A percentile compares a stretch with the other conserved stretches of the same genome.
phyloP scores from a whole-genome alignment of 1,284 basidiomycete species.

The Sanguinoderma infundibulare region DNA sequence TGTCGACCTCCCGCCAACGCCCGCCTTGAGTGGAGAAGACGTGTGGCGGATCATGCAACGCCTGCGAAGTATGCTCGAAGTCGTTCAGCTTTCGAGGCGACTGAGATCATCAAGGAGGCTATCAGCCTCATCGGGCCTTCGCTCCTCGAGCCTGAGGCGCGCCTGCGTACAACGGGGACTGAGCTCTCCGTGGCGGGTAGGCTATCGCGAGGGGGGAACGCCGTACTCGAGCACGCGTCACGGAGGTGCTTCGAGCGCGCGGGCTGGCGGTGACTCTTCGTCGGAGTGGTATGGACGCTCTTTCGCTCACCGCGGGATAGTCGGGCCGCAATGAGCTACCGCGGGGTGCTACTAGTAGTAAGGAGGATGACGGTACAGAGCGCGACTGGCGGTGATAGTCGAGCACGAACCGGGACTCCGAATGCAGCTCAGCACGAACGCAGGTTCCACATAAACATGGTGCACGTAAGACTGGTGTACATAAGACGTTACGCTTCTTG shows the following conservation, averaged over 20 bases:
- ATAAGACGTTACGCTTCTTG: too few species aligned
- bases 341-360: too few species aligned
- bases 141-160: neutral
- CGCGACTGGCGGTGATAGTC: neutral
- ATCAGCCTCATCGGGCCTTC: slow-evolving; percentile 1
- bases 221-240: slow-evolving; percentile 1
- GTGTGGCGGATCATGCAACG: slow-evolving; percentile 55
- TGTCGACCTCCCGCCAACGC: slow-evolving; percentile 48
- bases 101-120: neutral
- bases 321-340: neutral
- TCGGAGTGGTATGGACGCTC: neutral
- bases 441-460: neutral
- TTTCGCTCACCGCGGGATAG: neutral
- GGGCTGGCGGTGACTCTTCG: neutral
- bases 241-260: neutral
- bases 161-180: neutral
- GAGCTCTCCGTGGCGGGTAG: slow-evolving; percentile 4
- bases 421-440: too few species aligned
- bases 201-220: slow-evolving; percentile 2
- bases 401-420: neutral
- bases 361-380: neutral
- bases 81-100: neutral
- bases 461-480: too few species aligned
- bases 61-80: slow-evolving; percentile 46
- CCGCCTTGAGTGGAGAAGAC: slow-evolving; percentile 54